Evolutionary conservation across 2,329 filamentous ascomycete species (phyloP).

Genomic region (Plenodomus tracheiphilus): DNA sequence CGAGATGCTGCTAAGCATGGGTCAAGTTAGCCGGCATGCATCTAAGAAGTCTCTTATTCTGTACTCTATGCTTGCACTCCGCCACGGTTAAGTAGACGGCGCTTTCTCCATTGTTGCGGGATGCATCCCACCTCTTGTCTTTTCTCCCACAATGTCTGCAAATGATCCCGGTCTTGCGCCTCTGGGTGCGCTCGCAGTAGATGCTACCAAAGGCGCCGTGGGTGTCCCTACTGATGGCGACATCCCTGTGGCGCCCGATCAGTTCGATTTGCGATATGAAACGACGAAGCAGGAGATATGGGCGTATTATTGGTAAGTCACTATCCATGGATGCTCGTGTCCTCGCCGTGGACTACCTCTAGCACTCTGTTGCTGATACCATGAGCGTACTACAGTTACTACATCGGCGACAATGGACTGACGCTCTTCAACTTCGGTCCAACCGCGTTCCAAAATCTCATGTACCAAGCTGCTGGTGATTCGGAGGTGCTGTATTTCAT

Average conservation of each 20-base stretch:
- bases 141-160: constrained; percentile 15
- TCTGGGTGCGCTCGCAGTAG: constrained; percentile 21
- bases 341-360: too few relatives aligned
- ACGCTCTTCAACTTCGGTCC: constrained; percentile 58
- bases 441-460: constrained; percentile 61
- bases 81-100: background rate
- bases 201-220: constrained; percentile 23
- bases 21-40: too few relatives aligned
- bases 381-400: constrained; percentile 52
- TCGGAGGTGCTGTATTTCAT: constrained; percentile 59
- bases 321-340: too few relatives aligned
- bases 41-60: constrained; percentile 3
- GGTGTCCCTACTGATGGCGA: constrained; percentile 36
- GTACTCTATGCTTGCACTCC: background rate
- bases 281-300: constrained; percentile 60
- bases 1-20: too few relatives aligned
- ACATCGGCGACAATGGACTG: constrained; percentile 68
- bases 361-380: background rate
- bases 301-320: constrained; percentile 57
- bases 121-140: background rate
- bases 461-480: constrained; percentile 63
- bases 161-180: constrained; percentile 29
- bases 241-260: constrained; percentile 55
- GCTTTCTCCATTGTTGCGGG: background rate
- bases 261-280: constrained; percentile 57